Evolutionary conservation across 371 early-diverging fungal genomes (phyloP), one percentile per base, ranked within the genome.

Genomic region (Vairimorpha ceranae): DNA sequence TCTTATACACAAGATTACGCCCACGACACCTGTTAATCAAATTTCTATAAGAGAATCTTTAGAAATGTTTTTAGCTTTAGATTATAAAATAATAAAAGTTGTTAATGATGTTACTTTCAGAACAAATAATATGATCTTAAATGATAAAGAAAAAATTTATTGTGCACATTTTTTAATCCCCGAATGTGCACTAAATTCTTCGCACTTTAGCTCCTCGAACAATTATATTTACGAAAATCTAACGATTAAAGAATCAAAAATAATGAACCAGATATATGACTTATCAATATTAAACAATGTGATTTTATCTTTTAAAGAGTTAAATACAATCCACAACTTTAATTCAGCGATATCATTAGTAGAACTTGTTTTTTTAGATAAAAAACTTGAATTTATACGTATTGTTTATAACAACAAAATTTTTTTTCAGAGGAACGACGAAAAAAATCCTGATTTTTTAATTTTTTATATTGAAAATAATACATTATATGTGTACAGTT

Each of bases 361-460:
- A 23, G 72, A 75, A 36, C 21, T 77, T 21, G 41, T 51, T 1
- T 75, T 76, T 29, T 43, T 32, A 17, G 46, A 72, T 0, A 51
- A 51, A 23, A 51, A 51, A 15, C 75, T 68, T 46, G 76, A 77
- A 38, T 79, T 80, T 74, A 65, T 82, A 36, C 30, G 79, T 29
- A 73, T 82, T 19, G 52, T 71, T 32, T 32, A 61, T 43, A 68
- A 77, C 23, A 70, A 77, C 35, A 15, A 43, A 0, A 29, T 82
- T 19, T 54, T 77, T 25, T 82, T 74, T 61, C 82, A 82, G 41
- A 27, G 64, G 17, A 77, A 77, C 41, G 77, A 78, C 54, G 67
- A 73, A 33, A 25, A 64, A 21, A 71, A 51, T 21, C 82, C 82
- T 0, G 80, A 82, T 64, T 82, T 82, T 67, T 63, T 82, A 43